Evolutionary conservation across 2,329 filamentous ascomycete genomes (phyloP).

Genomic region (Neofusicoccum cordaticola): DNA sequence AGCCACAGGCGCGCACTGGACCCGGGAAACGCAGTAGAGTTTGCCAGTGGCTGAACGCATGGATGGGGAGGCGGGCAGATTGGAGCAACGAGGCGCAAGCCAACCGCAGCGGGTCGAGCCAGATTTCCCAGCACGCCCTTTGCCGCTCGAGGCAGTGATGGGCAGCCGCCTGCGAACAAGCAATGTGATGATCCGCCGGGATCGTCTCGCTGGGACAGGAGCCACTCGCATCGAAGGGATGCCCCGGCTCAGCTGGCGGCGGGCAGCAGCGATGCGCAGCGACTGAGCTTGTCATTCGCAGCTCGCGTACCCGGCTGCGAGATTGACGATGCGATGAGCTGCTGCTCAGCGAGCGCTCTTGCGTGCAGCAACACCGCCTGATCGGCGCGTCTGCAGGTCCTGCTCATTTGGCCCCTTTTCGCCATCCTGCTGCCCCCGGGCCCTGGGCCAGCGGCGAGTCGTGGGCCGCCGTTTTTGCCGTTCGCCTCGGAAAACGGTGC

Average conservation of each 20-base stretch:
- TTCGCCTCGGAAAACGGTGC: constrained; percentile 12
- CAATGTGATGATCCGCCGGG: constrained; percentile 16
- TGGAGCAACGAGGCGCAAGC: constrained; percentile 16
- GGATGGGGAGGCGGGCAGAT: constrained; percentile 17
- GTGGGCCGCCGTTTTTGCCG: constrained; percentile 5
- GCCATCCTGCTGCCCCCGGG: not conserved
- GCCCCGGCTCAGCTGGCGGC: constrained; percentile 7
- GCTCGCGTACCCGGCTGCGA: constrained; percentile 1
- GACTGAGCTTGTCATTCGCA: constrained; percentile 1
- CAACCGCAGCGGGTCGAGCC: constrained; percentile 18
- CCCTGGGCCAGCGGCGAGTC: not conserved
- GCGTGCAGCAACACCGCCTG: constrained; percentile 8
- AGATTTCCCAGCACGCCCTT: constrained; percentile 10
- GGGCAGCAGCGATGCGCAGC: constrained; percentile 5
- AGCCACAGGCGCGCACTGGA: constrained; percentile 11
- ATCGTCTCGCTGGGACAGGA: constrained; percentile 13
- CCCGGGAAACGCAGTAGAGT: constrained; percentile 13
- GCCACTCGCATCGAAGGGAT: constrained; percentile 14
- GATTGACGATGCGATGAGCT: constrained; percentile 1
- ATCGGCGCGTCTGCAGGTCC: constrained; percentile 9
- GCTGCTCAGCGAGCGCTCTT: constrained; percentile 7
- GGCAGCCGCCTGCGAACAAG: constrained; percentile 15
- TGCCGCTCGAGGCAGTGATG: constrained; percentile 17
- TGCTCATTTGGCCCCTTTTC: constrained; percentile 2
- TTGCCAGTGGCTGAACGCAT: constrained; percentile 17